phyloP scores from a whole-genome alignment of 1,284 basidiomycete species.

The Apiotrichum veenhuisii region DNA sequence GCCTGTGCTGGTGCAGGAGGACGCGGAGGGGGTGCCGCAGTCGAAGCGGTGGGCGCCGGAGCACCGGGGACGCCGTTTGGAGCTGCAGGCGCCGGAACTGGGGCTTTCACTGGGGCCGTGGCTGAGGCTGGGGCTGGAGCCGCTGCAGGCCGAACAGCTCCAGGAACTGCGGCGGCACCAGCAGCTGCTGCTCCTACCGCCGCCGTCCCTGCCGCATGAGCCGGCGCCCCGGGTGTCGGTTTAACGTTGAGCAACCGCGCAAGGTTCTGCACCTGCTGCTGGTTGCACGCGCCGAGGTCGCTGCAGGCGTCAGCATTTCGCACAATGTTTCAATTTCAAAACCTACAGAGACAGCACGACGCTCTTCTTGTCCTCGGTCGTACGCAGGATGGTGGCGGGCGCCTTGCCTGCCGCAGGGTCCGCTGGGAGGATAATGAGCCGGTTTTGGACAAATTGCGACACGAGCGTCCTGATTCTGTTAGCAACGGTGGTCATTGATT shows the following conservation, averaged over 20 bases:
- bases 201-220: background rate
- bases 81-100: background rate
- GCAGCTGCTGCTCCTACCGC: background rate
- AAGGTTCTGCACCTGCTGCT: conserved; percentile 29
- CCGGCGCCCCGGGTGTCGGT: conserved; percentile 11
- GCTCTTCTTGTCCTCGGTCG: conserved; percentile 35
- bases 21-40: background rate
- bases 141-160: background rate
- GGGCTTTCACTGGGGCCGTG: no score
- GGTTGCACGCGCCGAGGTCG: conserved; percentile 27
- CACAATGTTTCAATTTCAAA: background rate
- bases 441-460: conserved; percentile 13
- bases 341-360: conserved; percentile 37
- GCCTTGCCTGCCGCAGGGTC: conserved; percentile 24
- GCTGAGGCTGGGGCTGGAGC: no score
- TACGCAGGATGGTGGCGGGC: conserved; percentile 28
- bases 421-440: conserved; percentile 21
- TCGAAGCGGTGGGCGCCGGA: no score
- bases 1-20: background rate
- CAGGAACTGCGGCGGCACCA: background rate
- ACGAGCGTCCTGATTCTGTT: conserved; percentile 6
- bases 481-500: no score
- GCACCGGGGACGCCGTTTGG: background rate
- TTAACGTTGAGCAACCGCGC: conserved; percentile 36
- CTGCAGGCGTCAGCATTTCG: conserved; percentile 12